Conservation (phyloP, 257 asterid genomes). For the Solanum tarijense region DNA sequence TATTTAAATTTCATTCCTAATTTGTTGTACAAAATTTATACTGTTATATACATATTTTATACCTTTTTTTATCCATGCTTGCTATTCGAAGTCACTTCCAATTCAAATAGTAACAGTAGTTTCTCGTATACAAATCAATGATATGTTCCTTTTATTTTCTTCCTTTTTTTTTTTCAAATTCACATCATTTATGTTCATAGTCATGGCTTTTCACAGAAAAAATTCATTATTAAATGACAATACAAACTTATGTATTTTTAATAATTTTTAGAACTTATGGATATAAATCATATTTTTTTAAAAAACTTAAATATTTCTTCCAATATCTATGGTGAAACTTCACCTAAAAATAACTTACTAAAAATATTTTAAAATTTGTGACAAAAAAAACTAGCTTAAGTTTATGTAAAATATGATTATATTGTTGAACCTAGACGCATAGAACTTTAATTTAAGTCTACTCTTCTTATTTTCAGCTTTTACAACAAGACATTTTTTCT, state of each 20-base stretch:
- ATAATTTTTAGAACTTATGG: too few relatives aligned
- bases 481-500: neutral
- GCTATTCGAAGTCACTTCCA: neutral
- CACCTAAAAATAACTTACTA: too few relatives aligned
- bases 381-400: neutral
- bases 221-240: neutral
- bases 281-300: too few relatives aligned
- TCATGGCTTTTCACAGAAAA: too few relatives aligned
- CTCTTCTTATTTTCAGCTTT: neutral
- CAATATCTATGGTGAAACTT: neutral
- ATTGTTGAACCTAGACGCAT: neutral
- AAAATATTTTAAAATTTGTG: neutral
- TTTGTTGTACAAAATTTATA: too few relatives aligned
- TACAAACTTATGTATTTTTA: too few relatives aligned
- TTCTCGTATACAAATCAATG: neutral
- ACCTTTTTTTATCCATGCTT: neutral
- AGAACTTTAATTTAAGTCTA: neutral
- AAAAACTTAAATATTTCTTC: too few relatives aligned
- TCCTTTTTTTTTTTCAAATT: too few relatives aligned
- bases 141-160: too few relatives aligned
- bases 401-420: too few relatives aligned
- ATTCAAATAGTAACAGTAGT: too few relatives aligned
- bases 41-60: neutral
- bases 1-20: too few relatives aligned
- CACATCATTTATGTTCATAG: neutral